Evolutionary conservation across 1,139 yeast species (phyloP), one percentile per base, ranked within the genome.

Genomic region (Blastobotrys raffinosifermentans): DNA sequence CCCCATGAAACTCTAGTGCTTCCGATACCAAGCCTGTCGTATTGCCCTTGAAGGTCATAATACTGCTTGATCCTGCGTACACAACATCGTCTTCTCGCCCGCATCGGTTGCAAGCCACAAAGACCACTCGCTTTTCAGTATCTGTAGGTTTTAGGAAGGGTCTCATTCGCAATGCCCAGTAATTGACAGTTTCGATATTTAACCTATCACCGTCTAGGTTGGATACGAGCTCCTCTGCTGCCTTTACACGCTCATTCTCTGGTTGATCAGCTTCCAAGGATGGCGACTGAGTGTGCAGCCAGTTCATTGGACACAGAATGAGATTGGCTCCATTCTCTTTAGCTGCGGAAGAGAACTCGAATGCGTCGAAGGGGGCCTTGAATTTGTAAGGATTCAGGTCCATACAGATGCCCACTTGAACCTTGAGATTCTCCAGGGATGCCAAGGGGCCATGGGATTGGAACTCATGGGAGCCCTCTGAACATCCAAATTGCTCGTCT

Each of bases 351-450:
- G 89, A 72, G 58, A 84, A 85, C 56, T 89, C 96, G 55, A 72
- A 86, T 23, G 67, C 69, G 29, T 72, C 68, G 60, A 84, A 86
- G 1, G 94, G 87, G 1, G 94, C 87, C 47, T 73, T 68, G 56
- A 87, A 89, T 54, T 82, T 72, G 57, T 84, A 82, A 0, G 96
- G 96, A 56, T 85, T 87, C 46, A 89, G 61, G 58, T 87, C 97
- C 97, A 87, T 89, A 57, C 96, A 89, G n/a, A 89, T 86, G 0
- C 96, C 96, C 40, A 87, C 68, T 31, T 77, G 72, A 0, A 81
- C 63, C 9, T 58, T 46, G 9, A 46, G 15, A 7, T 29, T 32
- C 7, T 31, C 21, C 30, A 40, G 32, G 2, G 37, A 34, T 1
- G 41, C 41, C 4, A 23, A 13, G 13, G 23, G 37, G 2, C 29